A percentile compares a stretch with the other conserved stretches of the same genome.
These are phyloP conservation scores for Arabidopsis arenosa DNA, from an alignment of 345 rosid genomes.

Conservation along the genomic window DNA sequence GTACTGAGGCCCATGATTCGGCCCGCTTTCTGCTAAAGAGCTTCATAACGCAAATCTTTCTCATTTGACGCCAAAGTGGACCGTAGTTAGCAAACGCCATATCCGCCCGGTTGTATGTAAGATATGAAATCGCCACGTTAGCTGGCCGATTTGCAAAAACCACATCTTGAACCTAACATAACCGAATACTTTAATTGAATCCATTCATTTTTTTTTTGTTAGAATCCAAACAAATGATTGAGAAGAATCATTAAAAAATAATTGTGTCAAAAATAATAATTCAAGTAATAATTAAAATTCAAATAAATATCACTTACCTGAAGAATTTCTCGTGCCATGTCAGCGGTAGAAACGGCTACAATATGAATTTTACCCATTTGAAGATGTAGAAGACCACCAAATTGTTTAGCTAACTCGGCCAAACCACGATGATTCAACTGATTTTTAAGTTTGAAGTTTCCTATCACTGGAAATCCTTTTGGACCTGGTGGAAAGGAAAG, in stretches of 20 bases:
- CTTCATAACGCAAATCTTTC: slow-evolving; percentile 81
- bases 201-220: too few species aligned
- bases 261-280: too few species aligned
- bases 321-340: slow-evolving; percentile 71
- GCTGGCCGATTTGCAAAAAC: slow-evolving; percentile 79
- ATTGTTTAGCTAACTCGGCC: slow-evolving; percentile 56
- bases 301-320: slow-evolving; percentile 44
- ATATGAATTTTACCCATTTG: slow-evolving; percentile 36
- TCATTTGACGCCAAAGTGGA: slow-evolving; percentile 92
- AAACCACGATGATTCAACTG: slow-evolving; percentile 81
- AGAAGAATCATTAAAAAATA: not conserved
- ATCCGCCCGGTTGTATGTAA: slow-evolving; percentile 82
- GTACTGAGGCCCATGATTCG: slow-evolving; percentile 89
- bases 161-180: slow-evolving; percentile 54
- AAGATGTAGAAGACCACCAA: slow-evolving; percentile 69
- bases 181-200: not conserved
- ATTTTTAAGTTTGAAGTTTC: slow-evolving; percentile 71
- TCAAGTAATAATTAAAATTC: not conserved
- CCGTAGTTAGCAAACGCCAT: slow-evolving; percentile 97
- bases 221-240: too few species aligned
- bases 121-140: slow-evolving; percentile 65
- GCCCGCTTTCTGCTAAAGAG: slow-evolving; percentile 83
- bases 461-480: slow-evolving; percentile 69
- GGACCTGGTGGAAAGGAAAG: slow-evolving; percentile 80
- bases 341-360: slow-evolving; percentile 64